Percentiles rank a stretch among this genome's conserved stretches.
Evolutionary conservation across 306 rosid genomes (phyloP).

Genomic region (Sicyos baderoa): DNA sequence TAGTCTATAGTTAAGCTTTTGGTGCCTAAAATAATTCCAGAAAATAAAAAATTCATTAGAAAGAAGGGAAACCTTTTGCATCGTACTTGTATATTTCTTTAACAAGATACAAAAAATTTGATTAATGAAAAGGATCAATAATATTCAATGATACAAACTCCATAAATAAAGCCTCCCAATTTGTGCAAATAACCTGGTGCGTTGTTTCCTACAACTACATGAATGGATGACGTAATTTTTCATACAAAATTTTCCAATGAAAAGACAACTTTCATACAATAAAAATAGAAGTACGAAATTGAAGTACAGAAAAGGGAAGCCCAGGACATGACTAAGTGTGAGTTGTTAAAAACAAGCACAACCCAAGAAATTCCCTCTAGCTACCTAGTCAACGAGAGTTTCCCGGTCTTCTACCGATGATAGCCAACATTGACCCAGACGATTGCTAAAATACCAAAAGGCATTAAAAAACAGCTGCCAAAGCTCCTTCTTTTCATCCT

Average conservation of each 20-base stretch:
- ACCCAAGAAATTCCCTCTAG: too few species aligned
- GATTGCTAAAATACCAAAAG: too few species aligned
- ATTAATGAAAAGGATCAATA: background rate
- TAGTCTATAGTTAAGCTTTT: conserved; percentile 67
- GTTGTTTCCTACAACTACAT: background rate
- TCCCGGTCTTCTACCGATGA: too few species aligned
- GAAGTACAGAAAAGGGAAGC: background rate
- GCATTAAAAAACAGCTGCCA: too few species aligned
- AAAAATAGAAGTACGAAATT: background rate
- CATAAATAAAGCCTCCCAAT: background rate
- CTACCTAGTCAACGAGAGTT: too few species aligned
- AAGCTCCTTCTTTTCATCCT: too few species aligned
- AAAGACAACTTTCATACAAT: background rate
- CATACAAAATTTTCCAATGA: background rate
- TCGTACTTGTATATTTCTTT: background rate
- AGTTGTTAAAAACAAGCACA: too few species aligned
- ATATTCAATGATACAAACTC: conserved; percentile 5
- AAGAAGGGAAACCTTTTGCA: conserved; percentile 13
- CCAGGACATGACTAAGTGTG: background rate
- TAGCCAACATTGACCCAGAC: too few species aligned
- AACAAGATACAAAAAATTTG: background rate
- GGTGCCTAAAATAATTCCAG: conserved; percentile 44
- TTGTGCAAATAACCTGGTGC: background rate
- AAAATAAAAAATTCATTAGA: conserved; percentile 15
- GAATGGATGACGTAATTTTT: background rate